Conservation (phyloP, 352 stramenopile species). For the Pythium periplocum region DNA sequence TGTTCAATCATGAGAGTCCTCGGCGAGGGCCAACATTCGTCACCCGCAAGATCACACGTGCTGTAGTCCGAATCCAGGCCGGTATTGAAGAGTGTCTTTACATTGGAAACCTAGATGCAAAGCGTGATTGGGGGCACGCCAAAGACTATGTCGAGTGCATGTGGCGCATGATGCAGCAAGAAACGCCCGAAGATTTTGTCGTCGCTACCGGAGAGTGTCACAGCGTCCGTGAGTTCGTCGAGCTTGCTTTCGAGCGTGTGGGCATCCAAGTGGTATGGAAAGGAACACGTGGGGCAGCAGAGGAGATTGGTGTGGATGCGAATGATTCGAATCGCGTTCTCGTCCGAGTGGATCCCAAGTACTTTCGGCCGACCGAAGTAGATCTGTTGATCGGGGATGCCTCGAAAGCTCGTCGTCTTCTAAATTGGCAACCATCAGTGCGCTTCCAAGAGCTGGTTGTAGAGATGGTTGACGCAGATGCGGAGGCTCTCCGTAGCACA, state of each 20-base stretch:
- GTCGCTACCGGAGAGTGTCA: conserved; percentile 95
- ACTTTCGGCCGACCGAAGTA: conserved; percentile 98
- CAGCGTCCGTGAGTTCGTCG: conserved; percentile 97
- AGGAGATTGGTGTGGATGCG: conserved; percentile 93
- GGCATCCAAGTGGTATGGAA: conserved; percentile 92
- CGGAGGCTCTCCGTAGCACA: conserved; percentile 9
- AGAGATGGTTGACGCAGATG: conserved; percentile 90
- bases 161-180: conserved; percentile 97
- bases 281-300: conserved; percentile 78
- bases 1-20: conserved; percentile 99
- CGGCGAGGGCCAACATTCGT: conserved; percentile 97
- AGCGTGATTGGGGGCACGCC: conserved; percentile 98
- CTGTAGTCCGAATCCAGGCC: conserved; percentile 91
- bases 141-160: conserved; percentile 99
- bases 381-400: conserved; percentile 96
- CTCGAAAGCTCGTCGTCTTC: conserved; percentile 87
- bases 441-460: conserved; percentile 91
- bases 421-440: conserved; percentile 92
- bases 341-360: conserved; percentile 94
- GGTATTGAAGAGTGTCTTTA: conserved; percentile 94
- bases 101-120: conserved; percentile 96
- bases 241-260: conserved; percentile 92
- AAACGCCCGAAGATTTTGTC: conserved; percentile 69
- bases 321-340: conserved; percentile 85
- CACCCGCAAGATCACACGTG: conserved; percentile 97